Evolutionary conservation across 108 stramenopile genomes (phyloP), one percentile per base, ranked within the genome.

Genomic region (Discostella stelligeroides): DNA sequence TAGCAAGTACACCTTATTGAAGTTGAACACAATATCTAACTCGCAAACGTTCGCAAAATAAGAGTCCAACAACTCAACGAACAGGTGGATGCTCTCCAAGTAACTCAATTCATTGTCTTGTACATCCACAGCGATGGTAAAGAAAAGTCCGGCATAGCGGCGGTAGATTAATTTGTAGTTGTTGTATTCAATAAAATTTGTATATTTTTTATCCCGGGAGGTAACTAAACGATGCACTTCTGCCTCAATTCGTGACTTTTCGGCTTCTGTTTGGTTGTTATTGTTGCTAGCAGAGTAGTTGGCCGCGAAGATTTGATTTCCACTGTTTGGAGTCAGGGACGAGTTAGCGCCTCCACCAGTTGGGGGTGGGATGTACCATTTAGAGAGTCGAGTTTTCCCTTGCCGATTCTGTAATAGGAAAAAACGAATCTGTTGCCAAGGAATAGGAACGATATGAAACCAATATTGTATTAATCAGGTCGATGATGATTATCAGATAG

Each of bases 1-100:
- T 70, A 99, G 98, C 69, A 82, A 83, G 80, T 98, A 98, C 18
- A 96, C 92, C 86, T 97, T 98, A 80, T 99, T 98, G 76, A 99
- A 99, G 79, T 99, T 95, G 81, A 99, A 99, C 42, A 99, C 98
- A 79, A 99, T 98, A 74, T 99, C 99, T 71, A 99, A 86, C 84
- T 99, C 99, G 79, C 99, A 99, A 40, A 98, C 96, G 81, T 96
- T 99, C 59, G 85, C 86, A 77, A 99, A 99, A 81, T 98, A 99
- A 23, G 90, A 82, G 88, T 99, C 98, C 72, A 99, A 73, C 46
- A 99, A 72, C 88, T 99, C 99, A 43, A 99, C 99, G 82, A 98
- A 99, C 58, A 98, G 85, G 78, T 99, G 99, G 61, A 99, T 98
- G 46, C 92, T 90, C 84, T 99, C 99, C 85, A 98, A 83, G 69